phyloP scores from a whole-genome alignment of 768 basidiomycete species.

The Phaffia australis region DNA sequence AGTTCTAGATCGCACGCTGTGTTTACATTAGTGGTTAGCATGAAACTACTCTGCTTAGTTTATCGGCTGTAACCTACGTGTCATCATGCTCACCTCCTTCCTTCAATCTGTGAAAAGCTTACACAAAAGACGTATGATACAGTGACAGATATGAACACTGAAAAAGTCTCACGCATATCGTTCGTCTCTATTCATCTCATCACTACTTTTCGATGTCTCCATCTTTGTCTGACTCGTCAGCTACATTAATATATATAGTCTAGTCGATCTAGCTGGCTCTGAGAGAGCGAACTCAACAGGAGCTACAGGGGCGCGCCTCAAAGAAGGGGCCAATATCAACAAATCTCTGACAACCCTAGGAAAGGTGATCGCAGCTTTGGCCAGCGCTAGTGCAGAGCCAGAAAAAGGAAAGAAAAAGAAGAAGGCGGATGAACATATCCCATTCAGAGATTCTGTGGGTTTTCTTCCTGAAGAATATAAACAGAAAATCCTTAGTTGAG shows the following conservation, averaged over 20 bases:
- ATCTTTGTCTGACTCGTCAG: background rate
- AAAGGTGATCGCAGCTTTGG: slow-evolving; percentile 89
- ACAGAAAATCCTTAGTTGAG: background rate
- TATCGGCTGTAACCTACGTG: background rate
- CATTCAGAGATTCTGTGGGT: slow-evolving; percentile 90
- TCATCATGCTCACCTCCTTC: background rate
- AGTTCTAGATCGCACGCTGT: slow-evolving; percentile 97
- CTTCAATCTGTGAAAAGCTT: slow-evolving; percentile 43
- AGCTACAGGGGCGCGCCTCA: slow-evolving; percentile 87
- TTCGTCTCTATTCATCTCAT: slow-evolving; percentile 35
- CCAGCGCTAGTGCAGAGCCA: slow-evolving; percentile 53
- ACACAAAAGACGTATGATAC: slow-evolving; percentile 83
- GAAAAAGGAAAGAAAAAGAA: slow-evolving; percentile 55
- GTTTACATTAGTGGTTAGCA: slow-evolving; percentile 57
- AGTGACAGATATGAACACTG: slow-evolving; percentile 77
- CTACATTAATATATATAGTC: slow-evolving; percentile 40
- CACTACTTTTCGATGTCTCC: slow-evolving; percentile 9
- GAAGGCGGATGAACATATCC: slow-evolving; percentile 82
- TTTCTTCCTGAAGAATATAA: background rate
- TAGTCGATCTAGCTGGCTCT: slow-evolving; percentile 93
- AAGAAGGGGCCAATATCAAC: slow-evolving; percentile 98
- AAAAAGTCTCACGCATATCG: slow-evolving; percentile 98
- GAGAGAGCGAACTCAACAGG: slow-evolving; percentile 97
- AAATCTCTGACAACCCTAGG: slow-evolving; percentile 95
- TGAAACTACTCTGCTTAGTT: background rate